A percentile compares a stretch with the other conserved stretches of the same genome.
Conservation (phyloP, 768 basidiomycete species). For the Omphalotus guepiniiformis region DNA sequence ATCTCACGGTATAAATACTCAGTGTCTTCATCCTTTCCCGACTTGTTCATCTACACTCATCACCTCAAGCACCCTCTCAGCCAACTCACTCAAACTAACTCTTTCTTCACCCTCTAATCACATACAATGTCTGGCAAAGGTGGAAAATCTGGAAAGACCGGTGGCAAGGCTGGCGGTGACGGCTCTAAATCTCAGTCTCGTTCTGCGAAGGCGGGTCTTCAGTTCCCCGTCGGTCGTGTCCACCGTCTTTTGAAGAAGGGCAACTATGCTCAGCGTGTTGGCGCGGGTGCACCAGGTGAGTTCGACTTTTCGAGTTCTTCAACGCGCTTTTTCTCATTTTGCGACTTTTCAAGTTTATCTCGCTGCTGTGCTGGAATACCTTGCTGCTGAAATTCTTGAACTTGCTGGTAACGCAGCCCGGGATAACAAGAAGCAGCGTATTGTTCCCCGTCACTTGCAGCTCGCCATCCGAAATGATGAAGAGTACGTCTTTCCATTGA, state of each 20-base stretch:
- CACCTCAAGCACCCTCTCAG: slow-evolving; percentile 18
- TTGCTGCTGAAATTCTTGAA: slow-evolving; percentile 91
- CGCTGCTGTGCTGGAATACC: slow-evolving; percentile 87
- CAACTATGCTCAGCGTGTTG: slow-evolving; percentile 85
- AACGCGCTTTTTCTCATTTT: slow-evolving; percentile 2
- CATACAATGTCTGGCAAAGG: slow-evolving; percentile 48
- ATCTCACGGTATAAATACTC: slow-evolving; percentile 31
- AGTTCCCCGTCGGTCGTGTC: slow-evolving; percentile 91
- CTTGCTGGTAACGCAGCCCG: slow-evolving; percentile 84
- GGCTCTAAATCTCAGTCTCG: slow-evolving; percentile 58
- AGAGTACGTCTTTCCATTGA: slow-evolving; percentile 43
- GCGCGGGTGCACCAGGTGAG: slow-evolving; percentile 81
- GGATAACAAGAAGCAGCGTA: slow-evolving; percentile 89
- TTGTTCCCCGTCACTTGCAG: slow-evolving; percentile 89
- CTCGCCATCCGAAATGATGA: slow-evolving; percentile 91
- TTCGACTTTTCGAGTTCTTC: slow-evolving; percentile 4
- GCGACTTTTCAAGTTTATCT: slow-evolving; percentile 60
- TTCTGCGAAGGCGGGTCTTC: slow-evolving; percentile 70
- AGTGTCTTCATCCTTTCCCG: slow-evolving; percentile 16
- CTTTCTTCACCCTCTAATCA: slow-evolving; percentile 7
- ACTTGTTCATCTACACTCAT: slow-evolving; percentile 6
- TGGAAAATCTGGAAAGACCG: slow-evolving; percentile 48
- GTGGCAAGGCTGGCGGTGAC: slow-evolving; percentile 47
- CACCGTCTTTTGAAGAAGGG: slow-evolving; percentile 86
- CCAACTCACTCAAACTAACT: slow-evolving; percentile 11